These are phyloP conservation scores for Agrocybe pediades DNA, from an alignment of 768 basidiomycete genomes.

Conservation along the genomic window DNA sequence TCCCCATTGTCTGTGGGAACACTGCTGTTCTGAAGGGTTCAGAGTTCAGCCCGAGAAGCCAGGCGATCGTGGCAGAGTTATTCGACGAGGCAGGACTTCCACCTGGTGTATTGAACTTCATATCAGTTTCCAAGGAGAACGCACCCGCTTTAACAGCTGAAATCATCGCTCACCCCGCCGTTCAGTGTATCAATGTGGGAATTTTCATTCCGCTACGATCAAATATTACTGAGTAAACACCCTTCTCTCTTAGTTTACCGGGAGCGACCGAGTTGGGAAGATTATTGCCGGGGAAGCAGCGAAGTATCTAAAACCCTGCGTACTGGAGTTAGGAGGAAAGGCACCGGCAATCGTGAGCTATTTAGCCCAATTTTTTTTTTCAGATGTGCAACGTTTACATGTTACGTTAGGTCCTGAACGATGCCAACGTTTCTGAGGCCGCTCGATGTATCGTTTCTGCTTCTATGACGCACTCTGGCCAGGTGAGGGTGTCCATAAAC, in stretches of 20 bases:
- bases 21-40: constrained; percentile 56
- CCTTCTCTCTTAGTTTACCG: constrained; percentile 45
- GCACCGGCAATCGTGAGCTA: constrained; percentile 49
- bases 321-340: constrained; percentile 60
- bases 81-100: constrained; percentile 64
- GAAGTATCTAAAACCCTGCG: constrained; percentile 54
- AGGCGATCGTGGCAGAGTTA: constrained; percentile 45
- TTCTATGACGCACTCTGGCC: constrained; percentile 50
- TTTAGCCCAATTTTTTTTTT: neutral
- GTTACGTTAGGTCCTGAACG: constrained; percentile 43
- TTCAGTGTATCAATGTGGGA: constrained; percentile 55
- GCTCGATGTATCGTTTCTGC: constrained; percentile 49
- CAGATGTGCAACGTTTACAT: neutral
- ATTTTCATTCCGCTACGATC: neutral
- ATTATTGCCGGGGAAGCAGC: constrained; percentile 57
- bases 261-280: constrained; percentile 53
- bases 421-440: constrained; percentile 55
- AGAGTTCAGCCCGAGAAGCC: constrained; percentile 49
- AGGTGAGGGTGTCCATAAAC: constrained; percentile 10
- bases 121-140: constrained; percentile 46
- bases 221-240: neutral
- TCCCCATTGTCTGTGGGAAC: constrained; percentile 57
- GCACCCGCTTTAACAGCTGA: constrained; percentile 47
- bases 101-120: constrained; percentile 56
- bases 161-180: constrained; percentile 54